Evolutionary conservation across 345 rosid species (phyloP).

Genomic region (Adansonia digitata): DNA sequence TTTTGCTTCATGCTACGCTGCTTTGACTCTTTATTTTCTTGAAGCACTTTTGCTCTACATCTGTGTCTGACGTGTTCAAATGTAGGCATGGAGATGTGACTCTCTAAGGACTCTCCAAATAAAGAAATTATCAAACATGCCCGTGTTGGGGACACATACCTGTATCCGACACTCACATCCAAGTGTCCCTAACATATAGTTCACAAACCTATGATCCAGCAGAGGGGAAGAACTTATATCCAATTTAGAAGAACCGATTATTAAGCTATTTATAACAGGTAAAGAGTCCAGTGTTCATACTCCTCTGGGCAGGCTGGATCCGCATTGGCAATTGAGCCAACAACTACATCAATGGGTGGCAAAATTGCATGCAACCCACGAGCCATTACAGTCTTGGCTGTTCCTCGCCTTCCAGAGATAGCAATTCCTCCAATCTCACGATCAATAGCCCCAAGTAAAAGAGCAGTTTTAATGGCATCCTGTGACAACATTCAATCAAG

Average conservation of each 20-base stretch:
- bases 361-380: constrained; percentile 85
- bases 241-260: neutral
- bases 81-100: too few relatives aligned
- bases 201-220: neutral
- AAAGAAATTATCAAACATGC: too few relatives aligned
- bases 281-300: constrained; percentile 31
- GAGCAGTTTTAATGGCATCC: constrained; percentile 96
- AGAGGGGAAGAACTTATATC: neutral
- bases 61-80: too few relatives aligned
- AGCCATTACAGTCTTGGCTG: constrained; percentile 93
- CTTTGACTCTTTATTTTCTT: too few relatives aligned
- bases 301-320: constrained; percentile 81
- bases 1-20: neutral
- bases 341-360: constrained; percentile 92
- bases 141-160: too few relatives aligned
- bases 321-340: constrained; percentile 76
- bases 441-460: constrained; percentile 90
- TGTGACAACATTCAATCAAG: constrained; percentile 19
- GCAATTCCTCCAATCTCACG: constrained; percentile 94
- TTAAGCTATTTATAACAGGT: neutral
- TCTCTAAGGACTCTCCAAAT: too few relatives aligned
- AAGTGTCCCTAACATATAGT: neutral
- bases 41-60: too few relatives aligned
- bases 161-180: too few relatives aligned
- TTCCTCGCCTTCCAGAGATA: constrained; percentile 83